Base-by-base conservation (phyloP, 305 asterid species). In the Lippia alba region DNA sequence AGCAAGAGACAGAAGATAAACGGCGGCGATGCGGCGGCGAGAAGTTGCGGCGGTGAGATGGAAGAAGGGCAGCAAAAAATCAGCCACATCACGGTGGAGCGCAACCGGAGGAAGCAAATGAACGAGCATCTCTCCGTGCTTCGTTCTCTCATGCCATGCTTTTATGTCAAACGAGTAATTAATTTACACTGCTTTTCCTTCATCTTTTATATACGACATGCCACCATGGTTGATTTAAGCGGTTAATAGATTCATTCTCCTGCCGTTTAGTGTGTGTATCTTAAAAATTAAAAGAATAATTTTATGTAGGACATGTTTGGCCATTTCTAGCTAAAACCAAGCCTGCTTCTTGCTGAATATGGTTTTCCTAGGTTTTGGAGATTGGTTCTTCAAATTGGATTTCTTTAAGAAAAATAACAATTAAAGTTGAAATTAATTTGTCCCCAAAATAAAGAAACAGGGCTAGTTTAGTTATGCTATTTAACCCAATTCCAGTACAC, bases 41-140 rank as follows among this genome's bases (percentile, higher is more conserved):
- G 41, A 15, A 20, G 30, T 61, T 48, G 69, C 0, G 79, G 32
- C 24, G 50, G 45, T 12, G 56, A 45, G 32, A 30, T 17, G 46
- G 84, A 79, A 55, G 87, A 69, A 24, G 78, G 85, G 9, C 86
- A 68, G 30, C 84, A 73, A 15, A 80, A 67, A 68, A 71, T 64
- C 54, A 79, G 88, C n/a, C 98, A 92, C 67, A 89, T 92, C 20
- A 80, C 89, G 1, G 97, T 92, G 46, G 98, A 92, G 79, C 81
- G 96, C 74, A 91, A 90, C 79, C 81, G 98, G 55, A 60, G 96
- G 74, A 92, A 87, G 87, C 98, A 92, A 70, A 92, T 92, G 98
- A 92, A 88, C 30, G 90, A 87, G 15, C 82, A 90, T 76, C 84
- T 92, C 24, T 57, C 93, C 15, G 88, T 87, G 36, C 85, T 92